A percentile compares a stretch with the other conserved stretches of the same genome.
These are phyloP conservation scores for Crithidia thermophila DNA, from an alignment of 208 protist species.

Conservation along the genomic window DNA sequence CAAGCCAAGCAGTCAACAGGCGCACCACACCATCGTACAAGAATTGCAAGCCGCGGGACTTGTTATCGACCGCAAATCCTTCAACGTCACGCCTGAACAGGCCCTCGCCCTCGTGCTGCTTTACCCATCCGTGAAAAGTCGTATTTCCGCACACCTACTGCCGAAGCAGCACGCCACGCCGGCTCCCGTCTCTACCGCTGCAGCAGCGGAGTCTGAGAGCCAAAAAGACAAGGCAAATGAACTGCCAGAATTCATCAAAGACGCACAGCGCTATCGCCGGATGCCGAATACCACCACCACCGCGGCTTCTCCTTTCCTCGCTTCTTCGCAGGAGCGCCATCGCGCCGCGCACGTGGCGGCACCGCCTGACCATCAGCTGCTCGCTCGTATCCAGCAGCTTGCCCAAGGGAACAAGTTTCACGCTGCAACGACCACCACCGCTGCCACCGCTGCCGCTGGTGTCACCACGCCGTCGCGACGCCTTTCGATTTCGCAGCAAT, in stretches of 20 bases:
- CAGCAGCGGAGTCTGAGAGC: too few relatives aligned
- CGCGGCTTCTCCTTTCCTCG: too few relatives aligned
- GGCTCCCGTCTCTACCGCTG: too few relatives aligned
- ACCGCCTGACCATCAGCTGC: slow-evolving; percentile 4
- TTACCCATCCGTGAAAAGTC: slow-evolving; percentile 49
- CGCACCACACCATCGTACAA: slow-evolving; percentile 60
- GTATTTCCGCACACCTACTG: background rate
- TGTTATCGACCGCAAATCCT: slow-evolving; percentile 50
- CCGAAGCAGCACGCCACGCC: background rate
- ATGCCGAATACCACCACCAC: too few relatives aligned
- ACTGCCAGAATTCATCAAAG: slow-evolving; percentile 16
- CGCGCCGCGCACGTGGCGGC: background rate
- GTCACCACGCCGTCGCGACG: background rate
- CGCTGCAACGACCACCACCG: background rate
- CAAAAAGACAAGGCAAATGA: slow-evolving; percentile 5
- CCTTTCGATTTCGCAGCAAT: background rate
- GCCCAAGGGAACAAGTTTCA: slow-evolving; percentile 15
- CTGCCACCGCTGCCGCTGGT: background rate
- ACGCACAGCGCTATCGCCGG: slow-evolving; percentile 15
- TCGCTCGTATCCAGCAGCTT: slow-evolving; percentile 21
- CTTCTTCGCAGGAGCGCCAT: background rate
- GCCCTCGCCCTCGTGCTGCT: slow-evolving; percentile 52
- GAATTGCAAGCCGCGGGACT: slow-evolving; percentile 56
- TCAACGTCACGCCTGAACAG: slow-evolving; percentile 48
- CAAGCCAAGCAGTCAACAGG: slow-evolving; percentile 59